Conservation (phyloP, 768 basidiomycete genomes). For the Leccinum arenicola region DNA sequence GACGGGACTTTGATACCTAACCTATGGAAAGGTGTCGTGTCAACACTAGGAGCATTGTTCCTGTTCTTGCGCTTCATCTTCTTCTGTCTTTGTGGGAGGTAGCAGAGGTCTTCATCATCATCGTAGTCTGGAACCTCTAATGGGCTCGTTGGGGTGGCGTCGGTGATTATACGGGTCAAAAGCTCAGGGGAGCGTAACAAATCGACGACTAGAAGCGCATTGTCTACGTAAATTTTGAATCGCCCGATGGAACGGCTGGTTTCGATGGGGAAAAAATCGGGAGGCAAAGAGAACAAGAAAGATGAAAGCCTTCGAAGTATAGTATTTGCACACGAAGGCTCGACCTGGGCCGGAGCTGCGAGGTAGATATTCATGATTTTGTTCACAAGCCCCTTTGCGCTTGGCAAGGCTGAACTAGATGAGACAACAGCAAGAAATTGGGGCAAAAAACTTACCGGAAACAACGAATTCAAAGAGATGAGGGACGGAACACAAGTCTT, state of each 20-base stretch:
- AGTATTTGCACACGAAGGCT: constrained; percentile 16
- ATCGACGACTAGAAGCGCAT: constrained; percentile 19
- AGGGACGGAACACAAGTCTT: constrained; percentile 26
- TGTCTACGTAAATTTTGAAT: constrained; percentile 23
- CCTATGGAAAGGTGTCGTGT: constrained; percentile 30
- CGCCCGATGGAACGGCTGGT: constrained; percentile 12
- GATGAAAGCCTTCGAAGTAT: constrained; percentile 29
- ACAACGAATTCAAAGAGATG: constrained; percentile 29
- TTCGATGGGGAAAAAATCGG: constrained; percentile 11
- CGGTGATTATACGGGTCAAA: background rate
- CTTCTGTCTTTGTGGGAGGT: constrained; percentile 25
- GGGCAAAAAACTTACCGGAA: constrained; percentile 21
- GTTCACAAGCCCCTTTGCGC: constrained; percentile 10
- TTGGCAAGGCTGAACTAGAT: constrained; percentile 14
- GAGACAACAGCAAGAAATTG: background rate
- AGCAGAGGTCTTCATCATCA: constrained; percentile 1
- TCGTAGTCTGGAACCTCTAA: constrained; percentile 8
- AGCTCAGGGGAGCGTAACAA: constrained; percentile 18
- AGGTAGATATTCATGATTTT: constrained; percentile 37
- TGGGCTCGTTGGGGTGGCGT: background rate
- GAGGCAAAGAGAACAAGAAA: constrained; percentile 24
- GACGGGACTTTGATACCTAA: constrained; percentile 30
- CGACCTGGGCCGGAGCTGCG: constrained; percentile 17
- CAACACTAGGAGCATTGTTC: constrained; percentile 14
- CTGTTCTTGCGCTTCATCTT: constrained; percentile 20